phyloP scores from a whole-genome alignment of 208 protist species.

The Trichomonas vaginalis region DNA sequence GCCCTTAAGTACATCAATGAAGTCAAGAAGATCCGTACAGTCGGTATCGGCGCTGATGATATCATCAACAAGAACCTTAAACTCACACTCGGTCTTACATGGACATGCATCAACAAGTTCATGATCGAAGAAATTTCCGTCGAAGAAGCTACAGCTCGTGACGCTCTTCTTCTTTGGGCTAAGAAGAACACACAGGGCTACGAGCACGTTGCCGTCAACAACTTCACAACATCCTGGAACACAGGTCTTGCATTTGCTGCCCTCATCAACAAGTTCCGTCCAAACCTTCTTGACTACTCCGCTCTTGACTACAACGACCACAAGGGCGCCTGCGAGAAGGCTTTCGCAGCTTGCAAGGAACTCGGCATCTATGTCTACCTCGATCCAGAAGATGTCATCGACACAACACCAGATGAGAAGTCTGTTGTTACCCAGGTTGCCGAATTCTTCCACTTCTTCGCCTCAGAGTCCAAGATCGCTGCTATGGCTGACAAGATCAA shows the following conservation, averaged over 20 bases:
- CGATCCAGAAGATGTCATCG: conserved; percentile 19
- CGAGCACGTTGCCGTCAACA: background rate
- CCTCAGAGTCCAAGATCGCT: background rate
- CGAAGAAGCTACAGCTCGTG: conserved; percentile 18
- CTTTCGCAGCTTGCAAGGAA: background rate
- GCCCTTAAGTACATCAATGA: background rate
- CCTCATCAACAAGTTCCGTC: conserved; percentile 6
- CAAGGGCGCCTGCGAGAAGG: background rate
- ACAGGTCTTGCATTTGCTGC: conserved; percentile 18
- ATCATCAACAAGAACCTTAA: background rate
- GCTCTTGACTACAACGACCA: background rate
- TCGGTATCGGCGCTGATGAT: background rate
- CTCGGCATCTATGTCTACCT: background rate
- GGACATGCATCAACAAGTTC: conserved; percentile 19
- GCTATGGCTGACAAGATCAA: background rate
- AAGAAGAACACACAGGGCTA: conserved; percentile 14
- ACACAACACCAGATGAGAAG: background rate
- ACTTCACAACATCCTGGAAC: conserved; percentile 15
- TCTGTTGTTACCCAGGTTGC: conserved; percentile 20
- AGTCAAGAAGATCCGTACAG: background rate
- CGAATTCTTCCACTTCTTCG: conserved; percentile 25
- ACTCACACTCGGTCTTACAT: background rate
- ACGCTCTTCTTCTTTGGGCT: conserved; percentile 16
- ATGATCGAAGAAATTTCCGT: conserved; percentile 20
- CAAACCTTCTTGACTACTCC: background rate